These are phyloP conservation scores for Boletellus dicymbophilus DNA, from an alignment of 1,284 basidiomycete genomes.

Conservation along the genomic window DNA sequence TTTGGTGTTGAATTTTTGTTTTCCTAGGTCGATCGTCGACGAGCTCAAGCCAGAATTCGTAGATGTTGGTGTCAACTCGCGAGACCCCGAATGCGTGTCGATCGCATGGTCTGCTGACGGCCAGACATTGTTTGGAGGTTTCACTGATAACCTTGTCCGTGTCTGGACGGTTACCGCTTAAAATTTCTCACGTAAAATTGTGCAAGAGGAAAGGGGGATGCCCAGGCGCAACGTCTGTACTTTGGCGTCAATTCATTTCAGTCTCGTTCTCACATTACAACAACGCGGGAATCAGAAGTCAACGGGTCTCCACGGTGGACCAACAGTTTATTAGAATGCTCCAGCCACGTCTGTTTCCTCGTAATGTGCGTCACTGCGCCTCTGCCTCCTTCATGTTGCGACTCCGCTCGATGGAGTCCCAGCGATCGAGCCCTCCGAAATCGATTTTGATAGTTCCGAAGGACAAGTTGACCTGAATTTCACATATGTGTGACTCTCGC, in stretches of 20 bases:
- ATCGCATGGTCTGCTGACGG: constrained; percentile 99
- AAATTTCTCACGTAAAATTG: constrained; percentile 36
- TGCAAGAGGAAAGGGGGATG: constrained; percentile 24
- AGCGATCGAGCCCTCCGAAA: constrained; percentile 74
- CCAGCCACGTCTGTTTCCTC: neutral
- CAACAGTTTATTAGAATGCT: too few species aligned
- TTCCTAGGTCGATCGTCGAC: constrained; percentile 90
- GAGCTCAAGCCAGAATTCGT: constrained; percentile 96
- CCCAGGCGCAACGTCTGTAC: constrained; percentile 26
- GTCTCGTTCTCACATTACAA: constrained; percentile 7
- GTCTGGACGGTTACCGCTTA: constrained; percentile 90
- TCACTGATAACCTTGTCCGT: constrained; percentile 89
- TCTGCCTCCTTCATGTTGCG: constrained; percentile 60
- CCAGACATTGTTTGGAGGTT: constrained; percentile 95
- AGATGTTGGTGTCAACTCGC: constrained; percentile 76
- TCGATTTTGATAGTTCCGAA: constrained; percentile 67
- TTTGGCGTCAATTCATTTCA: constrained; percentile 23
- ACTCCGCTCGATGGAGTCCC: constrained; percentile 62
- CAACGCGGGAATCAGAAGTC: too few species aligned
- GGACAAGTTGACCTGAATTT: constrained; percentile 69
- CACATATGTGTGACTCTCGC: constrained; percentile 64
- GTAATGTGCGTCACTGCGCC: constrained; percentile 1
- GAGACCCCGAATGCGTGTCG: constrained; percentile 95
- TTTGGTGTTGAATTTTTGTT: constrained; percentile 10
- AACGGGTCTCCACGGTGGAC: too few species aligned